Conservation (phyloP, 2,329 filamentous ascomycete genomes). For the Colletotrichum incanum region DNA sequence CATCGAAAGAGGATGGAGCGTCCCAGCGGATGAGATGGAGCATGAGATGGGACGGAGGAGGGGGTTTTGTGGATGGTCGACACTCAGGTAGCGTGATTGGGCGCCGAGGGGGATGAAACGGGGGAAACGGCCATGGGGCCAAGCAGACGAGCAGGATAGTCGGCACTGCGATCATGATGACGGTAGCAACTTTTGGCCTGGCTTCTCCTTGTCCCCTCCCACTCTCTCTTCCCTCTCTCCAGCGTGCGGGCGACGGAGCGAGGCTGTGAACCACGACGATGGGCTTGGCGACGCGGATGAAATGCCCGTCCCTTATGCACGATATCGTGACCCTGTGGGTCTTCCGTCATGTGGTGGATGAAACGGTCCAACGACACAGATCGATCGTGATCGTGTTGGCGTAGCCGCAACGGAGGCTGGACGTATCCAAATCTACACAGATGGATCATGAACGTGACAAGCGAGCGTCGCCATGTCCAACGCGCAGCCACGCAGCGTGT, state of each 20-base stretch:
- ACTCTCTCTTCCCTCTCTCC: not conserved
- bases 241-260: constrained; percentile 10
- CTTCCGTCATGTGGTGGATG: not conserved
- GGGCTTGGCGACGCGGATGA: not conserved
- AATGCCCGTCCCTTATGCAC: constrained; percentile 2
- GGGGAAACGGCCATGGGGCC: constrained; percentile 24
- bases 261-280: constrained; percentile 4
- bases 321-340: constrained; percentile 1
- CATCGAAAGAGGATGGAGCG: constrained; percentile 4
- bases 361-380: not conserved
- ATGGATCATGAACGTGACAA: not conserved
- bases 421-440: no score
- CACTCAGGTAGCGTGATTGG: constrained; percentile 17
- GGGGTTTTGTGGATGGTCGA: constrained; percentile 8
- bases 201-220: not conserved
- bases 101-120: constrained; percentile 17
- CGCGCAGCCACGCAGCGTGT: not conserved
- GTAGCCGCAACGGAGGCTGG: no score
- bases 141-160: constrained; percentile 22
- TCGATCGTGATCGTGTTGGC: not conserved
- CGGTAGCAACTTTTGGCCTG: constrained; percentile 13
- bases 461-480: not conserved
- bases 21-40: constrained; percentile 13
- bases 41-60: constrained; percentile 27
- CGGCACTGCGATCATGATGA: constrained; percentile 27